Base-by-base conservation (phyloP, 768 basidiomycete species). In the Russula dissimulans region DNA sequence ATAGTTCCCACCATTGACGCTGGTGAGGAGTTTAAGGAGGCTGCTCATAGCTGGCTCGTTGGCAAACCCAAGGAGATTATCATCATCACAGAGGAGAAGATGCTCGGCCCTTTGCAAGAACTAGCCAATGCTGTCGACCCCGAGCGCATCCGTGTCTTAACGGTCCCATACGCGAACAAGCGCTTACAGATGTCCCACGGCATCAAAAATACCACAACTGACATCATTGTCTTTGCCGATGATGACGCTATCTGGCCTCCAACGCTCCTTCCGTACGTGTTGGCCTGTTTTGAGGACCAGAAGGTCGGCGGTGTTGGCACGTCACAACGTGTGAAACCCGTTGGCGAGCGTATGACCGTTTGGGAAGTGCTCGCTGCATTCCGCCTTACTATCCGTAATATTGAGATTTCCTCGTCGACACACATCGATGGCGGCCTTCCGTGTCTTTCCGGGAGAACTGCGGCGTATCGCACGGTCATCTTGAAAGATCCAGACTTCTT, bases 231-330 rank as follows among this genome's bases (percentile, higher is more conserved):
- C 31, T 95, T 95, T 67, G 91, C 91, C 8, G 93, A 95, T 69
- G 93, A 97, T 68, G 92, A 97, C 71, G 92, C 93, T 44, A 93
- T 97, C 68, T 97, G 93, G 93, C 92, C 92, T 1, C 84, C 91
- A 0, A 93, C 89, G 4, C 81, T 97, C 60, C 76, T 95, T n/a
- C 89, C 90, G 0, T 89, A 86, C 71, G 83, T 89, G 58, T 82
- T 95, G 46, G 91, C 92, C 11, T 93, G 91, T 70, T 95, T 95
- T 68, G 93, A 95, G 74, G 94, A 95, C 74, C 91, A 95, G 74
- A 86, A 89, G 70, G 80, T 95, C 43, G 92, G 94, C 44, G 93
- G 91, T 38, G 93, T 95, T 5, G 92, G 94, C 36, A 95, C 93
- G 4, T 85, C 84, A 46, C 93, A 95, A 74, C 83, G 91, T 45